These are phyloP conservation scores for Lactarius quietus DNA, from an alignment of 768 basidiomycete species.

Conservation along the genomic window DNA sequence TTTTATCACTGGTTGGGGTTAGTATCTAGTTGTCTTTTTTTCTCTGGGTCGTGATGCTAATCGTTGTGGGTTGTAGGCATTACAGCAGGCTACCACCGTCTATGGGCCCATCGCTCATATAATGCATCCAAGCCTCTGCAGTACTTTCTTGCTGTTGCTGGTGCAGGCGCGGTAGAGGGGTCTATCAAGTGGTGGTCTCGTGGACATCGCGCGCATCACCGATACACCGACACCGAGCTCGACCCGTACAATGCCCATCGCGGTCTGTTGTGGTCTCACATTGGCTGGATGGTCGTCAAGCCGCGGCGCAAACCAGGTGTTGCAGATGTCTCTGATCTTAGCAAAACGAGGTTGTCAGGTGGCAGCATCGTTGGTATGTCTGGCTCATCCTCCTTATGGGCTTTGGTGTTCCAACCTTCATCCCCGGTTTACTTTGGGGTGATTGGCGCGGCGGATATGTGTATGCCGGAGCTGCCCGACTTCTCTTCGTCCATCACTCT, in stretches of 20 bases:
- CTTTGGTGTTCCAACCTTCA: slow-evolving; percentile 67
- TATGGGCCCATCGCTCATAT: slow-evolving; percentile 96
- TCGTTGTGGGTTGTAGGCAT: slow-evolving; percentile 47
- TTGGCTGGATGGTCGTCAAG: slow-evolving; percentile 93
- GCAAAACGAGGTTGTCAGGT: slow-evolving; percentile 75
- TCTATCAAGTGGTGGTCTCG: slow-evolving; percentile 99
- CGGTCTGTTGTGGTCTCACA: slow-evolving; percentile 82
- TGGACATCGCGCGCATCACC: slow-evolving; percentile 95
- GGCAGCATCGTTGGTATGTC: slow-evolving; percentile 85
- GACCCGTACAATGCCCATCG: slow-evolving; percentile 94
- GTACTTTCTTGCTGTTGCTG: slow-evolving; percentile 77
- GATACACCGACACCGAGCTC: slow-evolving; percentile 95
- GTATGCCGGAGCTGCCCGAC: slow-evolving; percentile 74
- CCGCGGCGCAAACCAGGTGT: slow-evolving; percentile 86
- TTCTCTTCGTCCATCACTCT: slow-evolving; percentile 88
- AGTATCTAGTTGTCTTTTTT: slow-evolving; percentile 34
- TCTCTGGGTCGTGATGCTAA: neutral
- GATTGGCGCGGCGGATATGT: slow-evolving; percentile 85
- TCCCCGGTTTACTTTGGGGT: slow-evolving; percentile 80
- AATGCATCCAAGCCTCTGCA: slow-evolving; percentile 86
- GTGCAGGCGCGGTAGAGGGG: slow-evolving; percentile 92
- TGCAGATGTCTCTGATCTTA: slow-evolving; percentile 84
- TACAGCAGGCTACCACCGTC: slow-evolving; percentile 92
- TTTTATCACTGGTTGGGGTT: slow-evolving; percentile 79
- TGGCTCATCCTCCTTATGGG: slow-evolving; percentile 65